phyloP scores from a whole-genome alignment of 1,284 basidiomycete genomes.

The Irpex sp. region DNA sequence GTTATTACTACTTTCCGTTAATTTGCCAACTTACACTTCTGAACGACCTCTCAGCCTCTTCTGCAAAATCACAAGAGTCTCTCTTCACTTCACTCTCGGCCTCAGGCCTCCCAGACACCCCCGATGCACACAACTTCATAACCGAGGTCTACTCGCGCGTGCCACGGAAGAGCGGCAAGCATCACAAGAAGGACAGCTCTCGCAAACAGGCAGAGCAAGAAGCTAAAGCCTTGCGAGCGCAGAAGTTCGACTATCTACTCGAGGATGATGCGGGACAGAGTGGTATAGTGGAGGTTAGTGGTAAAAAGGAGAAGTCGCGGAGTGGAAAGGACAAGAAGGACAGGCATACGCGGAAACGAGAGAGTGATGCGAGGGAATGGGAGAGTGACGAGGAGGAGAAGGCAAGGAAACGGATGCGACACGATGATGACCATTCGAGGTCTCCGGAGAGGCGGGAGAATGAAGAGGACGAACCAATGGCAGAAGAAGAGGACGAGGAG shows the following conservation, averaged over 20 bases:
- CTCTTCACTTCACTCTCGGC: slow-evolving; percentile 74
- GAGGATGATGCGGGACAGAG: slow-evolving; percentile 59
- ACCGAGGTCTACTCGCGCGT: slow-evolving; percentile 73
- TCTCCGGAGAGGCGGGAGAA: slow-evolving; percentile 21
- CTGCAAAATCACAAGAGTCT: slow-evolving; percentile 76
- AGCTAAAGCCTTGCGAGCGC: slow-evolving; percentile 62
- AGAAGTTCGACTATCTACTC: slow-evolving; percentile 76
- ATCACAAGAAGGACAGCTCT: slow-evolving; percentile 60
- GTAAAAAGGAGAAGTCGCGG: slow-evolving; percentile 34
- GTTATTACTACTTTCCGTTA: background rate
- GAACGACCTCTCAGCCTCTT: slow-evolving; percentile 52
- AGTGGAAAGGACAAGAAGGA: slow-evolving; percentile 47
- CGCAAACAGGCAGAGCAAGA: slow-evolving; percentile 69
- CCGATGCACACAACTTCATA: slow-evolving; percentile 79
- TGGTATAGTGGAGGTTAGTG: slow-evolving; percentile 43
- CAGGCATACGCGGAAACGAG: slow-evolving; percentile 73
- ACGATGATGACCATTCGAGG: slow-evolving; percentile 34
- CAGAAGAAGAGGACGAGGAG: slow-evolving; percentile 66
- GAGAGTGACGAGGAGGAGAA: slow-evolving; percentile 86
- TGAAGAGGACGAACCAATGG: slow-evolving; percentile 34
- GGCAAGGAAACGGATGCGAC: slow-evolving; percentile 59
- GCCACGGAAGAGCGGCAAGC: slow-evolving; percentile 57
- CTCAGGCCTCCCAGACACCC: slow-evolving; percentile 77
- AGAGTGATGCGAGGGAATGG: slow-evolving; percentile 79
- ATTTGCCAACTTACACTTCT: slow-evolving; percentile 15